Base-by-base conservation (phyloP, 495 filamentous ascomycete species). In the Aspergillus bridgeri region DNA sequence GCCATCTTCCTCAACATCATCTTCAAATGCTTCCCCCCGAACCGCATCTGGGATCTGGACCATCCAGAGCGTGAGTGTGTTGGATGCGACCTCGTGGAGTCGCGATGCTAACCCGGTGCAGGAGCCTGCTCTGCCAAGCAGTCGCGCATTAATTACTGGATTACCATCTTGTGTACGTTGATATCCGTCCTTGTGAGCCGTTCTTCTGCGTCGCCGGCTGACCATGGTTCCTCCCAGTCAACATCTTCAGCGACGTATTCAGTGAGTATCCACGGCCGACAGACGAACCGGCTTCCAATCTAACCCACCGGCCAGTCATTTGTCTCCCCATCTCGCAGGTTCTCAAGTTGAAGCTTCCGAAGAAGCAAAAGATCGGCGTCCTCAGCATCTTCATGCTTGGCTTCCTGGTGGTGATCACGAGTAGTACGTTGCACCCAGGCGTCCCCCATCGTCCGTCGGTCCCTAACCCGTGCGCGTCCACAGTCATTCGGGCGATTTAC, bases 401-500 rank as follows among this genome's bases (percentile, higher is more conserved):
- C 51, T 38, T 56, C n/a, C 42, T 66, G 17, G 64, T 66, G 29
- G 60, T 66, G 15, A 67, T 67, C 25, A 49, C 61, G 8, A 64
- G 61, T 48, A 67, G 64, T 67, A 60, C n/a, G 61, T 58, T 38
- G 33, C 3, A 38, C 11, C 7, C 9, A 3, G 13, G 33, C 8
- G 17, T 15, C 33, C 11, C 8, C 2, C 9, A 15, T 38, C 5
- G 7, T 38, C 33, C 3, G 5, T 2, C 9, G 5, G 13, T 38
- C 20, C 18, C 23, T 21, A 55, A 47, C 51, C n/a, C 7, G 17
- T 15, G 29, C 6, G 3, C 21, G 43, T 19, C 25, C 6, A 23
- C 51, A 67, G 64, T 67, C 19, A 64, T 67, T 47, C 61, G 64
- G 8, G 64, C 64, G 44, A 60, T 64, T 33, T 67, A 64, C 57